Percentiles rank a stretch among this genome's conserved stretches.
phyloP scores from a whole-genome alignment of 768 basidiomycete species.

The Suillus americanus region DNA sequence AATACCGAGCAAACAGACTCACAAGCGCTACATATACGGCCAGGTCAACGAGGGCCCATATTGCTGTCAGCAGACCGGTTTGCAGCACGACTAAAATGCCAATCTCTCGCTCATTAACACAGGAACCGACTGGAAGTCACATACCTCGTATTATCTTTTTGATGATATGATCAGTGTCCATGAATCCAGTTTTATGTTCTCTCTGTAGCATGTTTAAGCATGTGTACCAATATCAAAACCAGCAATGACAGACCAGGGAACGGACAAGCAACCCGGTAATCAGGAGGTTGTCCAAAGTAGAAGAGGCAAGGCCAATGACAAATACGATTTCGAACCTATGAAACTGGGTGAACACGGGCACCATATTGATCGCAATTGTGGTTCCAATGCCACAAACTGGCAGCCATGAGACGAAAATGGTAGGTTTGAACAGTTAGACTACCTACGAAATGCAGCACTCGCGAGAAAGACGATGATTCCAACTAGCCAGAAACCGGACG shows the following conservation, averaged over 20 bases:
- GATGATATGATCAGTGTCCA: constrained; percentile 37
- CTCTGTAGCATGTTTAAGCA: constrained; percentile 25
- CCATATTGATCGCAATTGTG: constrained; percentile 27
- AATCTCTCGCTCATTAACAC: not conserved
- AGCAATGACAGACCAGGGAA: constrained; percentile 37
- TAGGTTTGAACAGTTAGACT: not conserved
- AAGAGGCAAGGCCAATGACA: constrained; percentile 44
- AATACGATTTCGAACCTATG: constrained; percentile 30
- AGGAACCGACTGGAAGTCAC: not conserved
- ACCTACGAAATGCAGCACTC: constrained; percentile 20
- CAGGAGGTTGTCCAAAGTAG: constrained; percentile 45
- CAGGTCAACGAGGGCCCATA: constrained; percentile 35
- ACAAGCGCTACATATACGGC: constrained; percentile 26
- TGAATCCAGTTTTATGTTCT: constrained; percentile 34
- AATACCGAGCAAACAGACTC: not conserved
- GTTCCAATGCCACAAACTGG: constrained; percentile 33
- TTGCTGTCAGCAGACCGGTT: constrained; percentile 38
- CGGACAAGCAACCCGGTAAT: constrained; percentile 44
- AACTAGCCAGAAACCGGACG: constrained; percentile 13
- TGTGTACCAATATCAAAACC: not conserved
- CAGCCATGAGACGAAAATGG: constrained; percentile 4
- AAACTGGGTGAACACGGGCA: constrained; percentile 28
- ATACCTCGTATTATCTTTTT: constrained; percentile 36
- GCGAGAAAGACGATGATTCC: constrained; percentile 14
- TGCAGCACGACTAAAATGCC: constrained; percentile 37